These are phyloP conservation scores for Diplodia intermedia DNA, from an alignment of 2,329 filamentous ascomycete genomes.

Conservation along the genomic window DNA sequence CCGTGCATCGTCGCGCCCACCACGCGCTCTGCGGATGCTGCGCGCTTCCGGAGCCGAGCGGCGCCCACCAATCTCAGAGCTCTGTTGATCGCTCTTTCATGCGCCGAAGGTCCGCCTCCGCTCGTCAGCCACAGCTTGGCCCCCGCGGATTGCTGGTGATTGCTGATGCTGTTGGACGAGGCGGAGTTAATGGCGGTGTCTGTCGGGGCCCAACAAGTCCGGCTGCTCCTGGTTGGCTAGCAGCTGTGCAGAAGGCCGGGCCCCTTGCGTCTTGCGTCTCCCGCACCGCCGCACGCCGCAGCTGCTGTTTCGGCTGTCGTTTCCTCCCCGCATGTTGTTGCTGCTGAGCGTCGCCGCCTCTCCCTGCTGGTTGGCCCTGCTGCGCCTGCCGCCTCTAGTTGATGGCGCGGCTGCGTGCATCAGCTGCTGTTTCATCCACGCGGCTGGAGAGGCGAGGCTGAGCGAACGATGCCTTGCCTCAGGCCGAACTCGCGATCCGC, in stretches of 20 bases:
- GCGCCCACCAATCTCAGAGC: slow-evolving; percentile 20
- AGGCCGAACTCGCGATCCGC: slow-evolving; percentile 16
- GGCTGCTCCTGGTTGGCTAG: neutral
- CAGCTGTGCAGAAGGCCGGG: neutral
- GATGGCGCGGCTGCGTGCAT: slow-evolving; percentile 28
- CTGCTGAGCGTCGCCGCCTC: slow-evolving; percentile 3
- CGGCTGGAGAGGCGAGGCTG: neutral
- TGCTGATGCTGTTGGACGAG: slow-evolving; percentile 14
- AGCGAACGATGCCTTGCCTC: neutral
- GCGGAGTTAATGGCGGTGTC: slow-evolving; percentile 28
- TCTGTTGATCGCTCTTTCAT: slow-evolving; percentile 30
- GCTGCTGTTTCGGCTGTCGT: slow-evolving; percentile 11
- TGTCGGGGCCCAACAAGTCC: slow-evolving; percentile 1
- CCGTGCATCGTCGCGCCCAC: slow-evolving; percentile 4
- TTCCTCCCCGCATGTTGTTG: slow-evolving; percentile 3
- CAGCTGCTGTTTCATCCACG: slow-evolving; percentile 24
- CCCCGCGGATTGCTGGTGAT: neutral
- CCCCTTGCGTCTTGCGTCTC: slow-evolving; percentile 20
- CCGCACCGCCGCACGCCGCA: slow-evolving; percentile 17
- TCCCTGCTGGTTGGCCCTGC: slow-evolving; percentile 19
- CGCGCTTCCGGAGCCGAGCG: slow-evolving; percentile 27
- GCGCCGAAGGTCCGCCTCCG: slow-evolving; percentile 3
- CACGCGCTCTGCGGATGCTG: slow-evolving; percentile 18
- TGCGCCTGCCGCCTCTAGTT: slow-evolving; percentile 18
- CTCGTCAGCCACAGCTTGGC: slow-evolving; percentile 15